Percentiles rank a stretch among this genome's conserved stretches.
phyloP scores from a whole-genome alignment of 495 filamentous ascomycete genomes.

The Daldinia childiae region DNA sequence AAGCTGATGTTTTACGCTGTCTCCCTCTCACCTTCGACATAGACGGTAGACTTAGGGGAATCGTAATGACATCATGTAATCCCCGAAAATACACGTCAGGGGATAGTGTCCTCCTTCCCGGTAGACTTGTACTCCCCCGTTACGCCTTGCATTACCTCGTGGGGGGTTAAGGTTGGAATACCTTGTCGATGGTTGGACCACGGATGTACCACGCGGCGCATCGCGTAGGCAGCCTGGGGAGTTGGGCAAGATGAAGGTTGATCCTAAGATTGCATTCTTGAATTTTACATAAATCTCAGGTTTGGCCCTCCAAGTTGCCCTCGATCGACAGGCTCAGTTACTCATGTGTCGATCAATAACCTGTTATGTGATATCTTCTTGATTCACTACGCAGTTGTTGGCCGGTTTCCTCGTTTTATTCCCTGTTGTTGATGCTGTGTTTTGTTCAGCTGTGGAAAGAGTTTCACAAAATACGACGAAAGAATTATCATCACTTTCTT shows the following conservation, averaged over 20 bases:
- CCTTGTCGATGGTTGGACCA: background rate
- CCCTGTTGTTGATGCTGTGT: conserved; percentile 19
- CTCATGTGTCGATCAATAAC: conserved; percentile 21
- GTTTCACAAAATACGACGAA: conserved; percentile 10
- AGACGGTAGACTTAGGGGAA: conserved; percentile 4
- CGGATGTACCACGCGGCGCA: conserved; percentile 5
- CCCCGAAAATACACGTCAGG: conserved; percentile 10
- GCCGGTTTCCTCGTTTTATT: background rate
- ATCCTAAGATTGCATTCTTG: conserved; percentile 9
- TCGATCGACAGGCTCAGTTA: conserved; percentile 26
- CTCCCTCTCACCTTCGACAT: background rate
- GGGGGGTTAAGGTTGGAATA: conserved; percentile 19
- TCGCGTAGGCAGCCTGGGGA: background rate
- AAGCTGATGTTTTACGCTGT: background rate
- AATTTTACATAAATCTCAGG: conserved; percentile 35
- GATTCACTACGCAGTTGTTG: conserved; percentile 1
- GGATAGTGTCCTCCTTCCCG: conserved; percentile 7
- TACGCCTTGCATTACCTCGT: conserved; percentile 6
- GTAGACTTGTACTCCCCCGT: conserved; percentile 2
- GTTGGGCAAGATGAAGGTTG: background rate
- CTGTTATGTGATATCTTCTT: background rate
- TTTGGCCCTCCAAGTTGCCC: conserved; percentile 13
- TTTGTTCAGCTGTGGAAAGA: background rate
- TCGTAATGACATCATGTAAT: conserved; percentile 37
- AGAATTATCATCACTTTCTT: background rate